phyloP scores from a whole-genome alignment of 2,329 filamentous ascomycete species.

The Botrytis fabae region DNA sequence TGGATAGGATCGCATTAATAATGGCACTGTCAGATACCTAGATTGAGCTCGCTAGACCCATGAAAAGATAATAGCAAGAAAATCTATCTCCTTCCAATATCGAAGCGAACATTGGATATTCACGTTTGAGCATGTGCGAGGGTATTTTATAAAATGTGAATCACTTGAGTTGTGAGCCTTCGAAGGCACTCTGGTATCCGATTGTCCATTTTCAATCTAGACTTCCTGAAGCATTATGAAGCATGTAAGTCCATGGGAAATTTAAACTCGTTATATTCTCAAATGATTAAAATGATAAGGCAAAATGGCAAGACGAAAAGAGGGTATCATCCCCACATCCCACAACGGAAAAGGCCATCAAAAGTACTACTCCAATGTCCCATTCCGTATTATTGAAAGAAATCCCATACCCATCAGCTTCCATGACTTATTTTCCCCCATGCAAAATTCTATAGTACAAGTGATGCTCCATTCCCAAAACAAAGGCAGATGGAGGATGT shows the following conservation, averaged over 20 bases:
- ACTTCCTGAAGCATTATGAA: not conserved
- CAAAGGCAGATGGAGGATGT: not conserved
- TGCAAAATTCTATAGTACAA: not conserved
- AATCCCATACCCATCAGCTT: not conserved
- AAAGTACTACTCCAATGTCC: not conserved
- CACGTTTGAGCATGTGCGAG: not conserved
- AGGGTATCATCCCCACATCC: slow-evolving; percentile 14
- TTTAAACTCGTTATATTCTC: not conserved
- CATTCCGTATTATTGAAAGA: not conserved
- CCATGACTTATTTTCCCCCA: not conserved
- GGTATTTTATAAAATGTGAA: not conserved
- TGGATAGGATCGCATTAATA: not conserved
- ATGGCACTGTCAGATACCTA: not conserved
- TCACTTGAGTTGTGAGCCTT: not conserved
- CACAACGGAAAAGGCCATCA: not conserved
- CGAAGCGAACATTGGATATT: not conserved
- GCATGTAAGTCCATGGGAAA: too few species aligned
- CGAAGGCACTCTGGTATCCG: not conserved
- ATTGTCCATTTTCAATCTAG: not conserved
- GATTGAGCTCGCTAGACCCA: not conserved
- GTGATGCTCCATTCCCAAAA: not conserved
- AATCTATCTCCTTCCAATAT: not conserved
- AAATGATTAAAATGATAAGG: not conserved
- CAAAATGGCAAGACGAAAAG: not conserved
- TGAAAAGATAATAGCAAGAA: not conserved